Conservation (phyloP, 2,329 filamentous ascomycete species). For the Phialophora macrospora region DNA sequence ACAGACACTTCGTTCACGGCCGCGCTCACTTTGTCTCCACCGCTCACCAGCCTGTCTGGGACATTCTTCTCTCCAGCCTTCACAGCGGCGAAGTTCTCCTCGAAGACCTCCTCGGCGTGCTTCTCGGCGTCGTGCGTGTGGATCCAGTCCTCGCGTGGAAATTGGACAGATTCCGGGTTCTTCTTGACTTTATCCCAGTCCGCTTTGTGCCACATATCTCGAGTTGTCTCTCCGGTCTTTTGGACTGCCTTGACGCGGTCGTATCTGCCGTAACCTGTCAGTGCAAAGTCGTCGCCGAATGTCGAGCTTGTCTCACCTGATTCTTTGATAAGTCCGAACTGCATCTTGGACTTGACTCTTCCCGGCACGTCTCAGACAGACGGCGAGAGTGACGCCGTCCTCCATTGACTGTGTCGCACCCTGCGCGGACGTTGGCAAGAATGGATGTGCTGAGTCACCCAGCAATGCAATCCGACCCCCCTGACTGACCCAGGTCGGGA, state of each 20-base stretch:
- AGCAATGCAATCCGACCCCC: conserved; percentile 52
- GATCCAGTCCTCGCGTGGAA: conserved; percentile 55
- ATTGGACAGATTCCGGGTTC: conserved; percentile 32
- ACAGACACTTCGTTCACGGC: conserved; percentile 42
- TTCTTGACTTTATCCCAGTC: conserved; percentile 37
- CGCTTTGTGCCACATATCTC: conserved; percentile 37
- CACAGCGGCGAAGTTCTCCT: conserved; percentile 34
- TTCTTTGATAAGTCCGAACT: conserved; percentile 32
- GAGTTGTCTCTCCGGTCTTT: conserved; percentile 38
- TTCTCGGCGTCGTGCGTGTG: conserved; percentile 57
- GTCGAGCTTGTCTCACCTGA: conserved; percentile 24
- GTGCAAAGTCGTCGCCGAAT: background rate
- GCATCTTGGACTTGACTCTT: conserved; percentile 38
- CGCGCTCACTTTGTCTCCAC: conserved; percentile 42
- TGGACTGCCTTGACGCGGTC: conserved; percentile 38
- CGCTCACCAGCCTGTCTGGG: conserved; percentile 15
- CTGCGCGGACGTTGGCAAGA: conserved; percentile 56
- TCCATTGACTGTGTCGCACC: conserved; percentile 58
- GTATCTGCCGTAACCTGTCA: conserved; percentile 30
- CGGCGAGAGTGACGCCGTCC: conserved; percentile 55
- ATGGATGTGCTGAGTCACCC: conserved; percentile 58
- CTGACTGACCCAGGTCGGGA: conserved; percentile 46
- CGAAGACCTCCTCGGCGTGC: conserved; percentile 51
- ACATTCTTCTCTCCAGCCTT: conserved; percentile 20
- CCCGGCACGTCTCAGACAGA: conserved; percentile 46